phyloP scores from a whole-genome alignment of 768 basidiomycete genomes.

The Podaxis rugospora region DNA sequence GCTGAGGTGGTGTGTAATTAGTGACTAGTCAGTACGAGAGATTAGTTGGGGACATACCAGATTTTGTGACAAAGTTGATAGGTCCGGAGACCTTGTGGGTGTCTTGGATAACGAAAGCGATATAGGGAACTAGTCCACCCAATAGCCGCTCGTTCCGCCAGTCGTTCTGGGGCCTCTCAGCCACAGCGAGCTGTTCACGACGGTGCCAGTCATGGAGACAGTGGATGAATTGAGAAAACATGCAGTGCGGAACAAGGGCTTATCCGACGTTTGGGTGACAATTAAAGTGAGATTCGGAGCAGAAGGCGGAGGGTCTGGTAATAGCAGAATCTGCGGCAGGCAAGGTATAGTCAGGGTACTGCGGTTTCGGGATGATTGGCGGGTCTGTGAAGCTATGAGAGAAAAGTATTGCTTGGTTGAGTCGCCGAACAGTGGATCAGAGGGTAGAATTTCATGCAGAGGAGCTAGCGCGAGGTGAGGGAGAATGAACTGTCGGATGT shows the following conservation, averaged over 20 bases:
- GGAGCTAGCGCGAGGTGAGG: slow-evolving; percentile 30
- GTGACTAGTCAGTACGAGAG: too few species aligned
- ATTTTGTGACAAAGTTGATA: slow-evolving; percentile 73
- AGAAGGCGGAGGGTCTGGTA: slow-evolving; percentile 35
- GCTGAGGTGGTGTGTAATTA: slow-evolving; percentile 22
- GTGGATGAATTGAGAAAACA: slow-evolving; percentile 45
- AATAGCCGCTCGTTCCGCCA: slow-evolving; percentile 71
- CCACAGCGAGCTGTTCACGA: slow-evolving; percentile 49
- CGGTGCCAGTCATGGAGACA: slow-evolving; percentile 26
- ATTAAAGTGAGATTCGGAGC: slow-evolving; percentile 51
- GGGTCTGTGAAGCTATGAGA: slow-evolving; percentile 49
- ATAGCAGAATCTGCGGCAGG: slow-evolving; percentile 47
- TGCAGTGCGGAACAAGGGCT: slow-evolving; percentile 46
- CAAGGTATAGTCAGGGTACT: slow-evolving; percentile 75
- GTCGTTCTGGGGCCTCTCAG: slow-evolving; percentile 46
- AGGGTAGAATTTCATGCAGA: slow-evolving; percentile 39
- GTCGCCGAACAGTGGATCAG: slow-evolving; percentile 62
- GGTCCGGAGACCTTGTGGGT: slow-evolving; percentile 59
- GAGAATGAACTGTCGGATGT: not conserved
- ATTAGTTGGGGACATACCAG: slow-evolving; percentile 16
- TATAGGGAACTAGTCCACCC: slow-evolving; percentile 63
- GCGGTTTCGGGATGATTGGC: slow-evolving; percentile 27
- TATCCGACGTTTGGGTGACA: slow-evolving; percentile 44
- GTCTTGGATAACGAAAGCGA: slow-evolving; percentile 60
- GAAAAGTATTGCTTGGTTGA: slow-evolving; percentile 68